Evolutionary conservation across 352 stramenopile genomes (phyloP), one percentile per base, ranked within the genome.

Genomic region (Globisporangium heterothallicum): DNA sequence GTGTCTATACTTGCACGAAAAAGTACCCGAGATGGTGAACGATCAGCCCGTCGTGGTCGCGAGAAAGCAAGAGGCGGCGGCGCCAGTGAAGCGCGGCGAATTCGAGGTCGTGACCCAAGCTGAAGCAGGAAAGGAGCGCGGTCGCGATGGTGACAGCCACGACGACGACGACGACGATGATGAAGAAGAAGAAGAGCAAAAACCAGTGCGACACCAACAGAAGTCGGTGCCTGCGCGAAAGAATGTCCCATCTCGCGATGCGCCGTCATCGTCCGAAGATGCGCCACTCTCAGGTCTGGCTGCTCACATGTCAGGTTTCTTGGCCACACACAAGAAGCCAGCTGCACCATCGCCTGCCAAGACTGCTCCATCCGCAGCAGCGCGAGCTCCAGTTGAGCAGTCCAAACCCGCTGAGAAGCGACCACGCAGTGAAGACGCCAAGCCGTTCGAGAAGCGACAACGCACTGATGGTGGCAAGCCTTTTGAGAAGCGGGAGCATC

Each of bases 1-100:
- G 40, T 92, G 80, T 56, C 22, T 88, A 24, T 92, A 63, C 42
- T 48, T 70, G 6, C 80, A 91, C 40, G 63, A 87, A 42, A 67
- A 81, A 54, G 54, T 90, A n/a, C 30, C 42, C 41, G 45, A 59
- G 29, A 58, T 66, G 22, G 41, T 43, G 5, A 56, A 47, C 24
- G 55, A 58, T 21, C 49, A 59, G 6, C 47, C 47, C 0, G 44
- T 55, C 16, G 54, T 53, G 36, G 51, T 58, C 26, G 24, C 21
- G 5, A 61, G 50, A 46, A 45, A 19, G 21, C 34, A 49, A 21
- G 25, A 41, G 30, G 24, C 24, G 5, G 21, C 52, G 43, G 56
- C 59, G 6, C 40, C 26, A 16, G 29, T 25, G 26, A 64, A 53
- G 25, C 34, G 41, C 35, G 59, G 54, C 48, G 47, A 72, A 18